Evolutionary conservation across 768 basidiomycete genomes (phyloP).

Genomic region (Epithele typhae): DNA sequence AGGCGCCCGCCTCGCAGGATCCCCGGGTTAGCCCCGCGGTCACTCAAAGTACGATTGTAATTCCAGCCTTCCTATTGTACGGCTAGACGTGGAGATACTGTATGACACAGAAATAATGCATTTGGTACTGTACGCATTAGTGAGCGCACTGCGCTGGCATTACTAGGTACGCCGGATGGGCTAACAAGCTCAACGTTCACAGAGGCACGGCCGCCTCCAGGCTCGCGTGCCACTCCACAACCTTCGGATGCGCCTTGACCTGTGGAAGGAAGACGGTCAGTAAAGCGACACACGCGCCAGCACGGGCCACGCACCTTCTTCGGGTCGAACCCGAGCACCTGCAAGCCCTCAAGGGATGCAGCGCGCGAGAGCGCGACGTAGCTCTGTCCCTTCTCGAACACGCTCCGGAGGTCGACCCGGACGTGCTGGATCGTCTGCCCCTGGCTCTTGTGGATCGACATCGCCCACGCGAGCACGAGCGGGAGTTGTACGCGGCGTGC

Average conservation of each 20-base stretch:
- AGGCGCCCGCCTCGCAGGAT: too few species aligned
- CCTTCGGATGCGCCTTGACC: constrained; percentile 42
- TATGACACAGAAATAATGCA: too few species aligned
- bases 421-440: constrained; percentile 68
- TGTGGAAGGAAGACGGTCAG: constrained; percentile 8
- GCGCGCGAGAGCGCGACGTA: constrained; percentile 51
- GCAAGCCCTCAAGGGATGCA: constrained; percentile 48
- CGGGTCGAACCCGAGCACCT: constrained; percentile 48
- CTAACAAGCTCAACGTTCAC: too few species aligned
- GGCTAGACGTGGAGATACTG: too few species aligned
- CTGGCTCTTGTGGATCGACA: constrained; percentile 77
- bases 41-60: too few species aligned
- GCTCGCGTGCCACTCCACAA: constrained; percentile 39
- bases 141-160: too few species aligned
- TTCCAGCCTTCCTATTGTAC: too few species aligned
- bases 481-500: constrained; percentile 55
- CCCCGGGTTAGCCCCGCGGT: too few species aligned
- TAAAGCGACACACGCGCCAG: background rate
- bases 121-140: too few species aligned
- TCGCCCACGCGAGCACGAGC: constrained; percentile 73
- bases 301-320: constrained; percentile 35
- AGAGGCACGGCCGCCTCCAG: constrained; percentile 12
- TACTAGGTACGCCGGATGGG: too few species aligned
- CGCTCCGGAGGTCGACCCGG: constrained; percentile 57
- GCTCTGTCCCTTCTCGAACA: constrained; percentile 60